phyloP scores from a whole-genome alignment of 1,284 basidiomycete genomes.

The Sporisorium reilianum region DNA sequence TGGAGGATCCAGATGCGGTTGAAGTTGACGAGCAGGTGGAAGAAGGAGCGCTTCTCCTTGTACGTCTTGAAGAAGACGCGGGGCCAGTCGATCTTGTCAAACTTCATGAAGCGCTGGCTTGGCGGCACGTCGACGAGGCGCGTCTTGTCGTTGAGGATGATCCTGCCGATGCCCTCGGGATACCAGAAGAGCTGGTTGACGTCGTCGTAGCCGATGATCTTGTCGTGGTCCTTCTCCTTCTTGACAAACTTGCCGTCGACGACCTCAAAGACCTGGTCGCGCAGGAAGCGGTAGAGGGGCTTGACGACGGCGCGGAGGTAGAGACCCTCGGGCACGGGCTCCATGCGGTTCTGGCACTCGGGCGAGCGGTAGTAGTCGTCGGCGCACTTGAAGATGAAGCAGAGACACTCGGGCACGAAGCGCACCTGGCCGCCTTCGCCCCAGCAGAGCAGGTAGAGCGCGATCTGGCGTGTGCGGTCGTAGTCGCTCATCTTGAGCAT shows the following conservation, averaged over 20 bases:
- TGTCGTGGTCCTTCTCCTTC: constrained; percentile 90
- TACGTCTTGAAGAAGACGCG: constrained; percentile 69
- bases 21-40: constrained; percentile 69
- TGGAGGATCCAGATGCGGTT: constrained; percentile 70
- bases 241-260: constrained; percentile 92
- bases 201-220: constrained; percentile 98
- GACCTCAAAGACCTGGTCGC: constrained; percentile 98
- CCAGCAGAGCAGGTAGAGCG: constrained; percentile 95
- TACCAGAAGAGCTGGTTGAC: constrained; percentile 99
- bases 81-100: constrained; percentile 69
- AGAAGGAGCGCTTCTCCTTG: constrained; percentile 68
- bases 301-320: constrained; percentile 92
- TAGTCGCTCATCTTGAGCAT: constrained; percentile 99
- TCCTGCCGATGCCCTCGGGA: constrained; percentile 95
- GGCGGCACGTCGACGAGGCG: constrained; percentile 73
- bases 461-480: constrained; percentile 95
- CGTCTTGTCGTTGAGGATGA: constrained; percentile 84
- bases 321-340: constrained; percentile 93
- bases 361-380: constrained; percentile 99
- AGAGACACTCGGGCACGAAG: constrained; percentile 96
- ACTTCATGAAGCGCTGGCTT: constrained; percentile 69
- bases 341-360: constrained; percentile 95
- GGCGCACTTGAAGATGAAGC: constrained; percentile 99
- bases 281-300: constrained; percentile 95
- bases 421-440: constrained; percentile 98